Evolutionary conservation across 805 yeast species (phyloP).

Genomic region (Candida sphagnicola): DNA sequence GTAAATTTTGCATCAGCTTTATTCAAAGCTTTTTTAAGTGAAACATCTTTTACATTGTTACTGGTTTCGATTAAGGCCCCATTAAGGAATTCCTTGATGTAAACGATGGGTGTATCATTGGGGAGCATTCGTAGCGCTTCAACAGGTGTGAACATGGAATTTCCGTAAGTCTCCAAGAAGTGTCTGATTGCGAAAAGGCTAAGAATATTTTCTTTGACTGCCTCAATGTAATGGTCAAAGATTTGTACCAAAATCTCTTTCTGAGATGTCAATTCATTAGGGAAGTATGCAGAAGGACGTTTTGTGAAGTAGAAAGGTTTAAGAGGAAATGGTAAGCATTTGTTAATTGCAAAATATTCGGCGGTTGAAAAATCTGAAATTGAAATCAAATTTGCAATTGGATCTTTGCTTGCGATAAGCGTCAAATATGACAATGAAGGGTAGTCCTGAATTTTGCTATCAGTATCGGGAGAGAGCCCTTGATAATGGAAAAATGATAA

Average conservation of each 20-base stretch:
- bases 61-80: constrained; percentile 17
- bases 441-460: background rate
- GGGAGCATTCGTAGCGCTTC: constrained; percentile 31
- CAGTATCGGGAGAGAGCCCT: background rate
- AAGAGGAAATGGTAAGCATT: constrained; percentile 18
- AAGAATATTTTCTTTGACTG: constrained; percentile 3
- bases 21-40: constrained; percentile 23
- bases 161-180: constrained; percentile 22
- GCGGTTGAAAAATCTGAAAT: constrained; percentile 31
- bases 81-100: constrained; percentile 23
- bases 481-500: constrained; percentile 9
- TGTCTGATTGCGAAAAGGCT: constrained; percentile 23
- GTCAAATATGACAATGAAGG: constrained; percentile 2
- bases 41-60: constrained; percentile 12
- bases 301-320: constrained; percentile 12
- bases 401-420: background rate
- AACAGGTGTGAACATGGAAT: constrained; percentile 13
- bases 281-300: background rate
- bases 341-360: constrained; percentile 24
- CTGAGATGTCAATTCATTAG: background rate
- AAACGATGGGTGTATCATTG: constrained; percentile 23
- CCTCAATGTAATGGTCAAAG: constrained; percentile 14
- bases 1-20: constrained; percentile 24
- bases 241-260: constrained; percentile 12
- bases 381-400: constrained; percentile 3